Evolutionary conservation across 2,329 filamentous ascomycete genomes (phyloP), one percentile per base, ranked within the genome.

Genomic region (Dactylellina drechsleri): DNA sequence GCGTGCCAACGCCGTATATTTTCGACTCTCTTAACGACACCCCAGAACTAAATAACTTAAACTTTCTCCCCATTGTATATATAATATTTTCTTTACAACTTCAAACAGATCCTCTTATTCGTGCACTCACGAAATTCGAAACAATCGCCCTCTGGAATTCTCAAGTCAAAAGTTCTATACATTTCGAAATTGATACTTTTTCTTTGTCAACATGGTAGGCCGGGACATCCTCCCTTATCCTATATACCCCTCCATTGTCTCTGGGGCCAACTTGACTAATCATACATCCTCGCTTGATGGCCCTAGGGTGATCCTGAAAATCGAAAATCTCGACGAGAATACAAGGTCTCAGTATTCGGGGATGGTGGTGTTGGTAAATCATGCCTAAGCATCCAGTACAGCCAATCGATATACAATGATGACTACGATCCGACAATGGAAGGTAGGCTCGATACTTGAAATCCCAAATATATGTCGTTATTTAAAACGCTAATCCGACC

Each of bases 351-450:
- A 76, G 95, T 98, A 77, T 93, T 99, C 78, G 95, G 95, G 80
- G 95, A 95, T 80, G 95, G 95, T 87, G 95, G 95, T 83, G 95
- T 98, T 78, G 95, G 95, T 85, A 99, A 99, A 87, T 98, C 94
- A 77, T 97, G 94, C 85, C 88, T 99, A 86, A 98, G 95, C 72
- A 98, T 99, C 82, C 95, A 98, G 86, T 89, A 93, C 84, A 92
- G 92, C 80, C 90, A 93, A 85, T 93, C 91, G 83, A 94, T 98
- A 83, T 99, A 98, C 85, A 93, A 98, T 82, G 95, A 98, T 84
- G 94, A 98, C 84, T 99, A 98, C 84, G 95, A 98, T 84, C 95
- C 95, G 68, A 99, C 95, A 80, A 98, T 98, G 81, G 95, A 99
- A 91, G 95, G 95, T 93, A 83, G 79, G 87, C 76, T 36, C 43